A percentile compares a stretch with the other conserved stretches of the same genome.
Conservation (phyloP, 1,284 basidiomycete species). For the Ustilago shanxiensis region DNA sequence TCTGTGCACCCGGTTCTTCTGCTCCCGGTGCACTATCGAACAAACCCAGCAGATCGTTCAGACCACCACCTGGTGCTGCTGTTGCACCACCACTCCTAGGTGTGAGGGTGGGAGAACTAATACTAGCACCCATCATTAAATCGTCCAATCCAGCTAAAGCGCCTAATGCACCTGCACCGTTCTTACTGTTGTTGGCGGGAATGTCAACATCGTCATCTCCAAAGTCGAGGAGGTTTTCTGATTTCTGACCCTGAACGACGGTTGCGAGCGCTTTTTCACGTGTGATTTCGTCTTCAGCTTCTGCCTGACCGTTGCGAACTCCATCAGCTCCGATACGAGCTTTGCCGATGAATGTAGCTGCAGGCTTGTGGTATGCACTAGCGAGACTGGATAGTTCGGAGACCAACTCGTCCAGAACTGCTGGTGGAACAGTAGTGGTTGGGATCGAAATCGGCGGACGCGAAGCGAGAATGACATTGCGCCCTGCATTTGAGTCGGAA, state of each 20-base stretch:
- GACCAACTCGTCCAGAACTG: slow-evolving; percentile 91
- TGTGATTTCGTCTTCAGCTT: slow-evolving; percentile 59
- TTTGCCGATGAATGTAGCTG: slow-evolving; percentile 72
- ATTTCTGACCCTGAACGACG: slow-evolving; percentile 71
- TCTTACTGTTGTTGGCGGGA: slow-evolving; percentile 11
- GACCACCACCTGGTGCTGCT: slow-evolving; percentile 8
- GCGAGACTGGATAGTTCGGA: slow-evolving; percentile 78
- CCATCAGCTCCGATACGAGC: slow-evolving; percentile 66
- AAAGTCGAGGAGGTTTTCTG: slow-evolving; percentile 68
- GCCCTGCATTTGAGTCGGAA: slow-evolving; percentile 89
- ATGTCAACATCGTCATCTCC: slow-evolving; percentile 63
- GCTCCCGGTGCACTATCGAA: slow-evolving; percentile 61
- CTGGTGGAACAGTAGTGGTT: slow-evolving; percentile 87
- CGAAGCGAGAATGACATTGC: slow-evolving; percentile 90
- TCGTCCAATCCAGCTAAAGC: slow-evolving; percentile 62
- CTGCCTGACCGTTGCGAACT: slow-evolving; percentile 27
- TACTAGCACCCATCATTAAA: slow-evolving; percentile 45
- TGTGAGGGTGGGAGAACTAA: slow-evolving; percentile 16
- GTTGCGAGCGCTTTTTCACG: slow-evolving; percentile 71
- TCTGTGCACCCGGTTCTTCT: slow-evolving; percentile 53
- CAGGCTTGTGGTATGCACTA: slow-evolving; percentile 95
- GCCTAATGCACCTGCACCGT: slow-evolving; percentile 46
- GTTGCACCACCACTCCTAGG: slow-evolving; percentile 9
- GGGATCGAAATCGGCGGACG: slow-evolving; percentile 94
- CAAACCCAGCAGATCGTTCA: slow-evolving; percentile 63